These are phyloP conservation scores for Diplosphaera chodatii DNA, from an alignment of 139 green algal species.

Conservation along the genomic window DNA sequence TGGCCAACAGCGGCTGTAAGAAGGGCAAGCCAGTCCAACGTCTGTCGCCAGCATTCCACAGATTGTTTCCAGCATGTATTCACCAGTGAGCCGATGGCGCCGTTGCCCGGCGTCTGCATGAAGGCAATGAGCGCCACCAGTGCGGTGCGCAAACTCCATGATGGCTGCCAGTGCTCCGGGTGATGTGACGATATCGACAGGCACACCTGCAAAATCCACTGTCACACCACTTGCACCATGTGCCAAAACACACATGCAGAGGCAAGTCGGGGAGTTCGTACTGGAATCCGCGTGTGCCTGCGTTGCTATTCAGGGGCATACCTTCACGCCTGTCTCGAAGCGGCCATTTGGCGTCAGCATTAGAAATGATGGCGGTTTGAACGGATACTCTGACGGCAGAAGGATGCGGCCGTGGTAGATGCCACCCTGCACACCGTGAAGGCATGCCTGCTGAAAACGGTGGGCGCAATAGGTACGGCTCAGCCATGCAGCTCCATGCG, in stretches of 20 bases:
- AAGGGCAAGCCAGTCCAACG: no score
- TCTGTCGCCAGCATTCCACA: no score
- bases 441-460: no score
- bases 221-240: no score
- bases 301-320: no score
- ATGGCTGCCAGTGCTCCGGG: slow-evolving; percentile 97
- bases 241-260: no score
- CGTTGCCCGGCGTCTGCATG: slow-evolving; percentile 84
- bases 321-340: slow-evolving; percentile 77
- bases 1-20: no score
- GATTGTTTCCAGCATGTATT: no score
- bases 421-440: slow-evolving; percentile 88
- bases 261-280: no score
- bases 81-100: slow-evolving; percentile 83
- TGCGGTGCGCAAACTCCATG: slow-evolving; percentile 90
- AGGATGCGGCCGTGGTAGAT: slow-evolving; percentile 98
- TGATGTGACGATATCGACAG: slow-evolving; percentile 94
- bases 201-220: slow-evolving; percentile 93
- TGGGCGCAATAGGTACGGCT: no score
- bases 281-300: no score
- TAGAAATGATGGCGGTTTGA: slow-evolving; percentile 95
- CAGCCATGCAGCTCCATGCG: no score
- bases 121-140: slow-evolving; percentile 91
- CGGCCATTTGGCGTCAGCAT: slow-evolving; percentile 89
- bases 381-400: slow-evolving; percentile 94